A percentile compares a stretch with the other conserved stretches of the same genome.
These are phyloP conservation scores for Haematococcus lacustris DNA, from an alignment of 139 green algal species.

Conservation along the genomic window DNA sequence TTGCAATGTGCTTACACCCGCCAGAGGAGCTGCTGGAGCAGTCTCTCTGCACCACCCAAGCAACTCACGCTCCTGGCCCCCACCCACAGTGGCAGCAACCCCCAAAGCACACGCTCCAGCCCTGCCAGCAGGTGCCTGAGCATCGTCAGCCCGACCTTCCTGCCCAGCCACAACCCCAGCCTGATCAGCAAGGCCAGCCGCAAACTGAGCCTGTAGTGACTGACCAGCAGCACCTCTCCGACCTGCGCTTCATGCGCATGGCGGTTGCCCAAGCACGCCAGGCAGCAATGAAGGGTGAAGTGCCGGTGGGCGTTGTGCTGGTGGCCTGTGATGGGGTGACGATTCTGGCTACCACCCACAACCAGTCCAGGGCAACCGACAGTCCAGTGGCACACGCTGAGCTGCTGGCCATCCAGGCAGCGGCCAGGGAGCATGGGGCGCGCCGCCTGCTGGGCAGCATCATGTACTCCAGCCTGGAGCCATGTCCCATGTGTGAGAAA, in stretches of 20 bases:
- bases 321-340: constrained; percentile 29
- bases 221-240: no score
- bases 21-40: no score
- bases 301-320: constrained; percentile 79
- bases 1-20: no score
- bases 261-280: constrained; percentile 37
- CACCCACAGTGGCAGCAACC: no score
- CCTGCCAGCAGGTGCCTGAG: no score
- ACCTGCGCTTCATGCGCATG: constrained; percentile 42
- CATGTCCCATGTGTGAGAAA: constrained; percentile 85
- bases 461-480: constrained; percentile 90
- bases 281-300: constrained; percentile 47
- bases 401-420: constrained; percentile 64
- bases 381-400: constrained; percentile 84
- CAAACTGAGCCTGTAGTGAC: no score
- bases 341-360: constrained; percentile 51
- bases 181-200: no score
- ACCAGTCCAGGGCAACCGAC: constrained; percentile 38
- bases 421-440: constrained; percentile 21
- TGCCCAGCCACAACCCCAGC: no score
- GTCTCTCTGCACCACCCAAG: no score
- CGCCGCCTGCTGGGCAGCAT: constrained; percentile 73
- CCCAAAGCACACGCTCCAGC: no score
- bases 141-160: no score
- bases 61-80: no score